Base-by-base conservation (phyloP, 2,329 filamentous ascomycete genomes). In the Claviceps spartinae region DNA sequence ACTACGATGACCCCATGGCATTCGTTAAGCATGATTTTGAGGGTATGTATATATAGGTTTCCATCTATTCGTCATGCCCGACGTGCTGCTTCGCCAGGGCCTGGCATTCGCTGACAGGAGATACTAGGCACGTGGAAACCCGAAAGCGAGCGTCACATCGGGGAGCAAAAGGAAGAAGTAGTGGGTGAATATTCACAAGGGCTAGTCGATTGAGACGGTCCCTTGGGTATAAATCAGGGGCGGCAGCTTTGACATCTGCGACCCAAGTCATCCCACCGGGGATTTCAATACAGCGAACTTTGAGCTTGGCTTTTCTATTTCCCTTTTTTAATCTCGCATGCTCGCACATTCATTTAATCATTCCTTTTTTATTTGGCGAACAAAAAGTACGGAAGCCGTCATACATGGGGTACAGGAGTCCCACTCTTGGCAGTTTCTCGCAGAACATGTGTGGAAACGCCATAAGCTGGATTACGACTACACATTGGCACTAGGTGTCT, bases 21-120 rank as follows among this genome's bases (percentile, higher is more conserved):
- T 97, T 95, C 73, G 93, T 98, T 55, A 90, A 93, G 71, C 93
- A 98, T 70, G 83, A 89, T 52, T 98, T 98, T 67, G 88, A 95
- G 74, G 93, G 91, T 94, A 72, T 59, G 77, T 26, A 18, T 11
- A 11, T 9, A n/a, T 30, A 30, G 8, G 20, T 18, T 16, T 18
- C 7, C 14, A n/a, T 30, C 42, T 22, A 49, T 52, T 11, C 52
- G 46, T 37, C 30, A 44, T 4, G 22, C 3, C 1, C 20, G 6
- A 4, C 11, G 5, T 18, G 3, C 8, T 5, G 24, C 4, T 42
- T 20, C 16, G 3, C 9, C 4, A 18, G 38, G 36, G 36, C 52
- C 22, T 42, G 58, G 65, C 40, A 41, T 18, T n/a, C 49, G 65
- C 57, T 48, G 52, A 50, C 36, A 44, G 11, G 5, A 16, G 8